phyloP scores from a whole-genome alignment of 192 early-diverging fungal species.

The Coemansia sp. region DNA sequence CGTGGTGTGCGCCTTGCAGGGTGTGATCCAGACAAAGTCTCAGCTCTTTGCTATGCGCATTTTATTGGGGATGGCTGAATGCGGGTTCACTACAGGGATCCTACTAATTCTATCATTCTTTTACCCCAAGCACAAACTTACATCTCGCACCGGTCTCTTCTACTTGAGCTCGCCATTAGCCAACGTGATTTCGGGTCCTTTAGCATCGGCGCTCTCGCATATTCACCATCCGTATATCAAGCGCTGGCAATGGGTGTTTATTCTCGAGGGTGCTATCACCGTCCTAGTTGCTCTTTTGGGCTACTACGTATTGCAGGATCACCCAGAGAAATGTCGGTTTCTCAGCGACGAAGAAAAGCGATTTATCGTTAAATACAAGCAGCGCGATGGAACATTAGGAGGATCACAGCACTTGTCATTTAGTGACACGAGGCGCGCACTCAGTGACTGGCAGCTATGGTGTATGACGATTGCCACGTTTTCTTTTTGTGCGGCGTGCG shows the following conservation, averaged over 20 bases:
- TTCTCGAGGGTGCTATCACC: slow-evolving; percentile 47
- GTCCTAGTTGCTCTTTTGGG: slow-evolving; percentile 30
- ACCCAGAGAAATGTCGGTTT: slow-evolving; percentile 47
- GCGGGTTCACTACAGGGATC: slow-evolving; percentile 44
- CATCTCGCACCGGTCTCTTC: slow-evolving; percentile 31
- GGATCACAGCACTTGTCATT: slow-evolving; percentile 30
- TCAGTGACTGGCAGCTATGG: slow-evolving; percentile 51
- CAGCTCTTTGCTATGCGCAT: slow-evolving; percentile 46
- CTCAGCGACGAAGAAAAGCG: slow-evolving; percentile 33
- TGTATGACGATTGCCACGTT: slow-evolving; percentile 33
- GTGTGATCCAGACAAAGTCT: slow-evolving; percentile 28
- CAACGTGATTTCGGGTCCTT: slow-evolving; percentile 40
- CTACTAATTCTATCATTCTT: slow-evolving; percentile 45
- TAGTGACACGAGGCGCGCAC: slow-evolving; percentile 11
- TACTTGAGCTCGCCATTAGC: slow-evolving; percentile 46
- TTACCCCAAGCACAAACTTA: slow-evolving; percentile 35
- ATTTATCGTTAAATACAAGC: slow-evolving; percentile 39
- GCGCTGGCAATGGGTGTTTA: slow-evolving; percentile 55
- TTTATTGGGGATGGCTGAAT: slow-evolving; percentile 44
- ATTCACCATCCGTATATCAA: slow-evolving; percentile 42
- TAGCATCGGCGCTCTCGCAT: slow-evolving; percentile 47
- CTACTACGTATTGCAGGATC: slow-evolving; percentile 42
- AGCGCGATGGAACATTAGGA: slow-evolving; percentile 35
- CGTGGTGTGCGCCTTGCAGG: slow-evolving; percentile 42
- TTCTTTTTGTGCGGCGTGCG: slow-evolving; percentile 22